Percentiles rank a stretch among this genome's conserved stretches.
These are phyloP conservation scores for Amanita muscaria DNA, from an alignment of 768 basidiomycete species.

Conservation along the genomic window DNA sequence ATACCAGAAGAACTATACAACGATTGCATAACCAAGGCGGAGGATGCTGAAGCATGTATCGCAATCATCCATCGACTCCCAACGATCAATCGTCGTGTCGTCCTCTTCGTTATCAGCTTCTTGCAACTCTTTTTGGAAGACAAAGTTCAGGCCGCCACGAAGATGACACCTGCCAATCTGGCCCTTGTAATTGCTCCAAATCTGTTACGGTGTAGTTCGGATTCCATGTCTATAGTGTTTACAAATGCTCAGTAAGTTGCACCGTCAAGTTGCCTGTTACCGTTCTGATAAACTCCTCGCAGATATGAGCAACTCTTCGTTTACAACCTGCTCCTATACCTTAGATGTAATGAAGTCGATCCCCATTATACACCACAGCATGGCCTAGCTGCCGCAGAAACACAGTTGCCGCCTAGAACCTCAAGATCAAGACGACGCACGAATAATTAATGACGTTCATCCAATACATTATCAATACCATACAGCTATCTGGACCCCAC, in stretches of 20 bases:
- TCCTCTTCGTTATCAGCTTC: conserved; percentile 86
- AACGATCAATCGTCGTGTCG: conserved; percentile 77
- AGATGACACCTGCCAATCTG: conserved; percentile 87
- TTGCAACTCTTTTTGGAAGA: conserved; percentile 83
- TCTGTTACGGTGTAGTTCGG: conserved; percentile 75
- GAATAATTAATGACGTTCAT: conserved; percentile 16
- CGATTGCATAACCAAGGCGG: conserved; percentile 67
- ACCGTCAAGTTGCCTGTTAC: not conserved
- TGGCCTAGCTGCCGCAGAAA: conserved; percentile 62
- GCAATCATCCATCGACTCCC: conserved; percentile 72
- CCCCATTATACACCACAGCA: conserved; percentile 69
- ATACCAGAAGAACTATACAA: conserved; percentile 90
- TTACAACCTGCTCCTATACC: conserved; percentile 72
- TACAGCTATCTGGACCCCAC: not conserved
- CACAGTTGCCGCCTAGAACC: conserved; percentile 34
- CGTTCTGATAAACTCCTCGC: conserved; percentile 9
- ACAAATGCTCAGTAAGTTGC: conserved; percentile 79
- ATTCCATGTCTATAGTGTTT: conserved; percentile 83
- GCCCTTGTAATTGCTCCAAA: conserved; percentile 92
- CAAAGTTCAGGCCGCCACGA: conserved; percentile 59
- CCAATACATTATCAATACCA: conserved; percentile 1
- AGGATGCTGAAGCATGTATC: conserved; percentile 61
- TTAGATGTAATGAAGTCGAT: conserved; percentile 71
- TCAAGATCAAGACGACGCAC: conserved; percentile 50
- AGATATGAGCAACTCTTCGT: conserved; percentile 89